These are phyloP conservation scores for Yamadazyma friedrichii DNA, from an alignment of 1,139 yeast genomes.

Conservation along the genomic window DNA sequence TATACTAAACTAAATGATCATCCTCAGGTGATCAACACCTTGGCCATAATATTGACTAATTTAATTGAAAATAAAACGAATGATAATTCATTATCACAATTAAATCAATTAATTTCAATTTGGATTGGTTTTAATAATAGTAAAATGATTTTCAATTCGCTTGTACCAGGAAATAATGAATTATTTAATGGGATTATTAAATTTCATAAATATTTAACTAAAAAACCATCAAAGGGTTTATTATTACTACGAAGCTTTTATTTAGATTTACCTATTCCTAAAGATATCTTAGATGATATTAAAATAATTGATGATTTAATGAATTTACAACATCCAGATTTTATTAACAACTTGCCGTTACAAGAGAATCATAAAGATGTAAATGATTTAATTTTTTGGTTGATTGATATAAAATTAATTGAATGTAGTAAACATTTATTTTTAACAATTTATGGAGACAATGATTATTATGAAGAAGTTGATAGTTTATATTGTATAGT, in stretches of 20 bases:
- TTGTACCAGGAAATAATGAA: slow-evolving; percentile 29
- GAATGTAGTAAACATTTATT: slow-evolving; percentile 8
- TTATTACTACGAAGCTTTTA: slow-evolving; percentile 1
- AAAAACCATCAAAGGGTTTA: background rate
- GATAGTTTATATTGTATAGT: slow-evolving; percentile 2
- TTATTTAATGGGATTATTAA: slow-evolving; percentile 25
- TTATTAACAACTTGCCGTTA: slow-evolving; percentile 10
- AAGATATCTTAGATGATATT: slow-evolving; percentile 3
- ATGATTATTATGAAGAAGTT: slow-evolving; percentile 10
- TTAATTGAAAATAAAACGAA: slow-evolving; percentile 9
- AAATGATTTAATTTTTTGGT: slow-evolving; percentile 14
- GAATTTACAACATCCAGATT: slow-evolving; percentile 6
- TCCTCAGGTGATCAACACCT: slow-evolving; percentile 22
- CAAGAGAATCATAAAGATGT: slow-evolving; percentile 9
- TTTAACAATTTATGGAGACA: slow-evolving; percentile 12
- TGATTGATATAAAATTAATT: slow-evolving; percentile 5
- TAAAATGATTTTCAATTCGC: slow-evolving; percentile 26
- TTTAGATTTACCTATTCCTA: slow-evolving; percentile 1
- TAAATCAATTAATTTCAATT: slow-evolving; percentile 14
- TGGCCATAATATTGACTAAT: slow-evolving; percentile 20
- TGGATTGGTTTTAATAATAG: slow-evolving; percentile 28
- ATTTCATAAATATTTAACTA: slow-evolving; percentile 6
- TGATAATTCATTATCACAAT: background rate
- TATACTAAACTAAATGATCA: slow-evolving; percentile 13
- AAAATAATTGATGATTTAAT: slow-evolving; percentile 3